phyloP scores from a whole-genome alignment of 1,139 yeast genomes.

The Suhomyces kunorum region DNA sequence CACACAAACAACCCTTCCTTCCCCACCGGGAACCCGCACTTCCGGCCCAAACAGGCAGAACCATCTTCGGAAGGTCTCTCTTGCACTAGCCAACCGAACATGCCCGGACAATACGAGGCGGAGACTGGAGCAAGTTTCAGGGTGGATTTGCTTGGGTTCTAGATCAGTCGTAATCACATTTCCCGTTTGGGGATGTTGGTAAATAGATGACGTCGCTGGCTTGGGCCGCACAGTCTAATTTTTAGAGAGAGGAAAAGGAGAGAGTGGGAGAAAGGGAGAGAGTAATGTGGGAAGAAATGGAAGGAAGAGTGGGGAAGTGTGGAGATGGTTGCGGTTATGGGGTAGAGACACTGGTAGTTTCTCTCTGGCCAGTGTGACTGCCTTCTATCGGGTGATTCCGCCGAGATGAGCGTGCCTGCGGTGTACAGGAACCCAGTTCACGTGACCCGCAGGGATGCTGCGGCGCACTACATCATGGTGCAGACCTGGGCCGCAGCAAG shows the following conservation, averaged over 20 bases:
- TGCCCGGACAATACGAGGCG: background rate
- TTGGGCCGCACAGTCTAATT: background rate
- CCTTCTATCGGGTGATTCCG: too few relatives aligned
- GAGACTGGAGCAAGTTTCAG: background rate
- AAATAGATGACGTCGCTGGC: slow-evolving; percentile 3
- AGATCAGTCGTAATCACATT: slow-evolving; percentile 1
- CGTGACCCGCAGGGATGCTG: too few relatives aligned
- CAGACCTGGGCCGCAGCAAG: too few relatives aligned
- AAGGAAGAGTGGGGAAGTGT: background rate
- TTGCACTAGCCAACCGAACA: background rate
- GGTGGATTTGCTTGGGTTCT: background rate
- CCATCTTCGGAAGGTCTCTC: background rate
- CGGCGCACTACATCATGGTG: too few relatives aligned
- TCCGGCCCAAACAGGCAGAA: background rate
- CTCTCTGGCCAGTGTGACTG: too few relatives aligned
- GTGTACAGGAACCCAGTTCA: background rate
- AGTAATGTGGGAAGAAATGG: background rate
- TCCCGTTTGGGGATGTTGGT: slow-evolving; percentile 1
- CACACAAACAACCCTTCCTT: background rate
- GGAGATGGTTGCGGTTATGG: too few relatives aligned
- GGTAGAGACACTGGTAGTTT: too few relatives aligned
- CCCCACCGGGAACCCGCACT: background rate
- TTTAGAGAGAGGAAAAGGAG: too few relatives aligned
- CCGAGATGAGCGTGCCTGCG: slow-evolving; percentile 1
- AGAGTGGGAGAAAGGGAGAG: background rate